Base-by-base conservation (phyloP, 306 rosid species). In the Carpinus viminea region DNA sequence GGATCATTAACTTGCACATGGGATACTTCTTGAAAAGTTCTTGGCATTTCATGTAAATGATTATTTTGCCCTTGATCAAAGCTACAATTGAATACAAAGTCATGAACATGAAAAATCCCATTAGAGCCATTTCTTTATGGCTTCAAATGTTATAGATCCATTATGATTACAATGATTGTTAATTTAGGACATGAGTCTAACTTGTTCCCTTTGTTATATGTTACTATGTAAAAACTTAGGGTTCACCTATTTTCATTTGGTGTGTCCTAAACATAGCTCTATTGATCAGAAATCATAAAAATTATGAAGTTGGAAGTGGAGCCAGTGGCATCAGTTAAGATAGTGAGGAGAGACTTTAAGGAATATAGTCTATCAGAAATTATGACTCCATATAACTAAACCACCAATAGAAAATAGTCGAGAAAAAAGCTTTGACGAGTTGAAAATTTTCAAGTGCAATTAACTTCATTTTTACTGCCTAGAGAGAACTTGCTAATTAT, bases 31-130 rank as follows among this genome's bases (percentile, higher is more conserved):
- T 85, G 88, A 74, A 88, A 86, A 65, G 64, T 79, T 74, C 20
- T 76, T 66, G 79, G 75, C 75, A 82, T 87, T 72, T 83, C 87
- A 74, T 86, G 78, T 56, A 51, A 73, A 86, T 86, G 89, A 62
- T 82, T 86, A 53, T 79, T 82, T 82, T 86, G 86, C 62, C 83
- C 88, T 84, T 83, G 89, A 80, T 68, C 76, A 79, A 86, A 94
- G 77, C 61, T 64, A 36, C 74, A 45, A 74, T 74, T 88, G 76
- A 83, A 77, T 38, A 77, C n/a, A 83, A 78, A 84, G 70, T 86
- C 88, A 83, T 78, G 96, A 78, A 79, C 57, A 50, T 74, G 50
- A 72, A 82, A 89, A 21, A 70, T 50, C 66, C 79, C 90, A 70
- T 82, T 85, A 61, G 79, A 82, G 77, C 84, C 80, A 52, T n/a